Percentiles rank a stretch among this genome's conserved stretches.
phyloP scores from a whole-genome alignment of 2,329 filamentous ascomycete species.

The Diaporthe sp. region DNA sequence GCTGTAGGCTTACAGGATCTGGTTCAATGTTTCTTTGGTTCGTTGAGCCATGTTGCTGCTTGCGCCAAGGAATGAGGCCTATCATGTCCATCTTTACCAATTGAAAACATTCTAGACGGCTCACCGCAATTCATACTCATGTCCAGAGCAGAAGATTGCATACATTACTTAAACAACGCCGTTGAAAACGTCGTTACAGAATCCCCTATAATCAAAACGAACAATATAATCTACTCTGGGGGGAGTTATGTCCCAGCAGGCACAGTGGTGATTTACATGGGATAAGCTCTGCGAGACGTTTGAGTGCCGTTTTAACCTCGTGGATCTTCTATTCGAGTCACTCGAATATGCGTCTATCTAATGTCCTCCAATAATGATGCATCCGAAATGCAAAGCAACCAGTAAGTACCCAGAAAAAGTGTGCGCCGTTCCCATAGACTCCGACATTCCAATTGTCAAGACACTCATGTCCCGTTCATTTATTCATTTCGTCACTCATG shows the following conservation, averaged over 20 bases:
- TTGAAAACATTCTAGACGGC: background rate
- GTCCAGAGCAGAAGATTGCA: background rate
- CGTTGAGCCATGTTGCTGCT: background rate
- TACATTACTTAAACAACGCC: background rate
- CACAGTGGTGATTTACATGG: background rate
- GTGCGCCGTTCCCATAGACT: constrained; percentile 7
- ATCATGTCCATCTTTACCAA: background rate
- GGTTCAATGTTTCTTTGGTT: background rate
- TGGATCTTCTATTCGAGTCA: constrained; percentile 14
- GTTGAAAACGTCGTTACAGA: background rate
- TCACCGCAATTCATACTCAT: background rate
- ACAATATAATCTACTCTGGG: background rate
- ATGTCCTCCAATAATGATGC: constrained; percentile 2
- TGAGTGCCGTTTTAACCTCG: background rate
- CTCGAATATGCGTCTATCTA: constrained; percentile 23
- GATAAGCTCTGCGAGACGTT: background rate
- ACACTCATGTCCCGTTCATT: constrained; percentile 3
- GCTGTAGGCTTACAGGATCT: background rate
- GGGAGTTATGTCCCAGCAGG: background rate
- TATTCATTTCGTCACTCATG: constrained; percentile 30
- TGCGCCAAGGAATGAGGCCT: background rate
- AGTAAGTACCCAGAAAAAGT: constrained; percentile 14
- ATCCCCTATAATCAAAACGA: background rate
- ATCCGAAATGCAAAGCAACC: background rate
- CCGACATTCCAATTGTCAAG: background rate